A percentile compares a stretch with the other conserved stretches of the same genome.
These are phyloP conservation scores for Coffea canephora DNA, from an alignment of 257 asterid species.

Conservation along the genomic window DNA sequence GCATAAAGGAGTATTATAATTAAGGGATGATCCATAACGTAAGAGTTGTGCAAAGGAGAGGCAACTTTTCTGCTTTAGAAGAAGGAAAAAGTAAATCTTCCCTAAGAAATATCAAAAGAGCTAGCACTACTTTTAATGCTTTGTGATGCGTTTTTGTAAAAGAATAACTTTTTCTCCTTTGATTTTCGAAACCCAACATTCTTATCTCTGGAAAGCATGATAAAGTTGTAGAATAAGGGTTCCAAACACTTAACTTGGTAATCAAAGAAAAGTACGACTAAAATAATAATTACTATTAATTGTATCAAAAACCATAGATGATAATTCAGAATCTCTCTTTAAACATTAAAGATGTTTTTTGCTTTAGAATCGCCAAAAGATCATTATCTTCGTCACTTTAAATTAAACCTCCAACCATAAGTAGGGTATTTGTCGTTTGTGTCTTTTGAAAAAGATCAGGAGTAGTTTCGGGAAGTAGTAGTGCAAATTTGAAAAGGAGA, in stretches of 20 bases:
- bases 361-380: conserved; percentile 46
- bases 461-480: conserved; percentile 25
- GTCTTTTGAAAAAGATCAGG: conserved; percentile 32
- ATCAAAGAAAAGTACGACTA: conserved; percentile 7
- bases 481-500: conserved; percentile 24
- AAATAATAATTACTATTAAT: too few species aligned
- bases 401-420: conserved; percentile 40
- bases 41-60: conserved; percentile 37
- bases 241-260: conserved; percentile 12
- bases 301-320: conserved; percentile 13
- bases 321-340: conserved; percentile 28
- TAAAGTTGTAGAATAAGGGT: conserved; percentile 41
- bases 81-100: conserved; percentile 31
- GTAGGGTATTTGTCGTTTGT: conserved; percentile 46
- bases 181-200: conserved; percentile 59
- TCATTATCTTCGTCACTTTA: conserved; percentile 38
- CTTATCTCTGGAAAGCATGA: conserved; percentile 56
- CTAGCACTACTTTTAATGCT: conserved; percentile 57
- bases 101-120: conserved; percentile 38
- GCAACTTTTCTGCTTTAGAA: conserved; percentile 34
- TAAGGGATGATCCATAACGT: conserved; percentile 38
- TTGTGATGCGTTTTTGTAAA: conserved; percentile 52
- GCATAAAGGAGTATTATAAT: conserved; percentile 18
- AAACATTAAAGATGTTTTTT: conserved; percentile 33
- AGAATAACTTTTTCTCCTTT: conserved; percentile 39